These are phyloP conservation scores for Lasiodiplodia citricola DNA, from an alignment of 2,329 filamentous ascomycete species.

Conservation along the genomic window DNA sequence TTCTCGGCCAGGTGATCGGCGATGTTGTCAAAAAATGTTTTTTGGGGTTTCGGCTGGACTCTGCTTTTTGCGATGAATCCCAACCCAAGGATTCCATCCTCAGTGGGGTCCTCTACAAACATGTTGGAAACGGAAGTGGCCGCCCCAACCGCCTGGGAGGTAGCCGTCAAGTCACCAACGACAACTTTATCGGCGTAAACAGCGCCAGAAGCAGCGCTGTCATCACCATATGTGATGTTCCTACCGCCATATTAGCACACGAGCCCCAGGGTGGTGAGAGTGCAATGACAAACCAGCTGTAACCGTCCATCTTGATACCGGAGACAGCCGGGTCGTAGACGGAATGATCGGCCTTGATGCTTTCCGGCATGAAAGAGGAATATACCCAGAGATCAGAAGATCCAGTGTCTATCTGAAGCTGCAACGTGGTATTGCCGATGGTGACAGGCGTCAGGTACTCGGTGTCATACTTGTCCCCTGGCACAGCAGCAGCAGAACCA, in stretches of 20 bases:
- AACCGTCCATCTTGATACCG: slow-evolving; percentile 53
- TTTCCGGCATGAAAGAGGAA: slow-evolving; percentile 60
- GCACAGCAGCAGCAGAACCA: slow-evolving; percentile 48
- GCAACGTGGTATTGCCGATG: slow-evolving; percentile 67
- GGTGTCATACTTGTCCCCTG: slow-evolving; percentile 45
- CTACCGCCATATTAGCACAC: not conserved
- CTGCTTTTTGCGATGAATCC: slow-evolving; percentile 40
- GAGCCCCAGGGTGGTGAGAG: no score
- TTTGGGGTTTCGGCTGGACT: slow-evolving; percentile 56
- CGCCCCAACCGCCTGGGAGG: slow-evolving; percentile 68
- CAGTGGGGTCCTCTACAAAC: slow-evolving; percentile 58
- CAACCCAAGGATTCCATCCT: slow-evolving; percentile 27
- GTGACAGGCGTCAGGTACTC: slow-evolving; percentile 60
- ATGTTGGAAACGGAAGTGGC: slow-evolving; percentile 62
- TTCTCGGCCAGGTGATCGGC: slow-evolving; percentile 56
- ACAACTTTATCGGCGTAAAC: slow-evolving; percentile 70
- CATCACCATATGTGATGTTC: slow-evolving; percentile 64
- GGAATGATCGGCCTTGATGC: slow-evolving; percentile 59
- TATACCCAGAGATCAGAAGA: slow-evolving; percentile 74
- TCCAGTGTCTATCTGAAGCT: slow-evolving; percentile 74
- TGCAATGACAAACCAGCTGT: slow-evolving; percentile 57
- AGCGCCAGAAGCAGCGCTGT: slow-evolving; percentile 65
- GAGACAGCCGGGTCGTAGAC: slow-evolving; percentile 62
- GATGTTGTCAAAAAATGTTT: slow-evolving; percentile 67
- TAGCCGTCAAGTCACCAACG: slow-evolving; percentile 65